Evolutionary conservation across 106 monocot species (phyloP).

Genomic region (Apostasia shenzhenica): DNA sequence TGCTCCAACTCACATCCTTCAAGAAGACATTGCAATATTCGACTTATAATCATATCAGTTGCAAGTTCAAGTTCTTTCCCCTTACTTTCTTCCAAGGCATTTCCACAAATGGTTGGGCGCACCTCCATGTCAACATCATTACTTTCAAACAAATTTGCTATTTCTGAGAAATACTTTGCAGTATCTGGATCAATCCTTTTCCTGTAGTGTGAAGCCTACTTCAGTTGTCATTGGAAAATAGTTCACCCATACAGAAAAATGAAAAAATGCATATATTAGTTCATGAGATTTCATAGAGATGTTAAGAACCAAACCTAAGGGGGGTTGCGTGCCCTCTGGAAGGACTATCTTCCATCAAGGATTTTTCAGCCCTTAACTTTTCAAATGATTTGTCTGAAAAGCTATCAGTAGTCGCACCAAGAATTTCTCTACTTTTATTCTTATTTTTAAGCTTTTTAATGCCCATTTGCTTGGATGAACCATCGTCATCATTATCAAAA

Average conservation of each 20-base stretch:
- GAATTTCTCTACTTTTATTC: slow-evolving; percentile 6
- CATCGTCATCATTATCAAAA: not conserved
- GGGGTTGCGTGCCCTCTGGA: slow-evolving; percentile 10
- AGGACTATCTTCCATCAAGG: not conserved
- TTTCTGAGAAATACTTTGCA: slow-evolving; percentile 74
- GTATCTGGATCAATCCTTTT: slow-evolving; percentile 85
- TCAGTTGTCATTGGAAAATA: not conserved
- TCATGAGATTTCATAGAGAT: not conserved
- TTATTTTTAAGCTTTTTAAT: slow-evolving; percentile 14
- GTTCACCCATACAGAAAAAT: not conserved
- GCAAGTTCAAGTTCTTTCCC: slow-evolving; percentile 86
- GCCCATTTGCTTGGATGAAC: slow-evolving; percentile 8
- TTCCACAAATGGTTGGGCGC: slow-evolving; percentile 50
- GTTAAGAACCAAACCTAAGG: slow-evolving; percentile 25
- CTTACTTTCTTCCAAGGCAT: slow-evolving; percentile 80
- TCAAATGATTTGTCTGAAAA: not conserved
- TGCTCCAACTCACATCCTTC: slow-evolving; percentile 85
- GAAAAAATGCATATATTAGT: not conserved
- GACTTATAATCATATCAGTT: slow-evolving; percentile 71
- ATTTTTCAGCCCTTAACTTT: slow-evolving; percentile 3
- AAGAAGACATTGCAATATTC: slow-evolving; percentile 64
- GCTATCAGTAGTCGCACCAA: not conserved
- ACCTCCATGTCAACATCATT: slow-evolving; percentile 70
- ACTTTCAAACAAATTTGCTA: slow-evolving; percentile 59
- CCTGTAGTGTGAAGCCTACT: slow-evolving; percentile 19